Evolutionary conservation across 2,329 filamentous ascomycete species (phyloP), one percentile per base, ranked within the genome.

Genomic region (Lecanicillium sp.): DNA sequence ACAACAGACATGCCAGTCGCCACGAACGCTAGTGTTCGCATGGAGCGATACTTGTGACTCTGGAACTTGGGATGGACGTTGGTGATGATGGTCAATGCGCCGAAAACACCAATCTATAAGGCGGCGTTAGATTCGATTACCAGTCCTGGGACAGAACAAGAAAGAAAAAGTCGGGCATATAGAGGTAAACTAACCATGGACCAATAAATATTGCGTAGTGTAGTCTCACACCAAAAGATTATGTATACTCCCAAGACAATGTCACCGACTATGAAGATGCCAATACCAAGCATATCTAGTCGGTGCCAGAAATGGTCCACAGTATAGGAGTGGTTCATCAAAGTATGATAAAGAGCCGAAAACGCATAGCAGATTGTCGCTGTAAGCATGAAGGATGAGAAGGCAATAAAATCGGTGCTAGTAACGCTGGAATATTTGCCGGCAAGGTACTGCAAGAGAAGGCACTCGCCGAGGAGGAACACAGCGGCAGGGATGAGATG

Each of bases 401-500:
- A 58, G 8, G 44, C 44, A 43, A 57, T 15, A 27, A 51, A 50
- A 50, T 60, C 56, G 26, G 52, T 29, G 24, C 37, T 37, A 26
- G 52, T 54, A 17, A 55, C 41, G 23, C 32, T 36, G n/a, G 53
- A 41, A 44, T 58, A 60, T 41, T 39, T 49, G 27, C 49, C 44
- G n/a, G 50, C 20, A 46, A 60, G 52, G 45, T 56, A 51, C 35
- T 51, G 51, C 32, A 44, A 45, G 46, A 59, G 50, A 24, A 53
- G 51, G 32, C 50, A 55, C 49, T 68, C 60, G 17, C 59, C 58
- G 6, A 65, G 33, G 5, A 67, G 44, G 47, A 63, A 48, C 19
- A 62, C 17, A 3, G 72, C 33, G 10, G 64, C 69, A 0, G 73
- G 72, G 2, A 77, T 52, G 4, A 77, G 61, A 54, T 66, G 62